phyloP scores from a whole-genome alignment of 2,329 filamentous ascomycete species.

The Trichoderma guizhouense region DNA sequence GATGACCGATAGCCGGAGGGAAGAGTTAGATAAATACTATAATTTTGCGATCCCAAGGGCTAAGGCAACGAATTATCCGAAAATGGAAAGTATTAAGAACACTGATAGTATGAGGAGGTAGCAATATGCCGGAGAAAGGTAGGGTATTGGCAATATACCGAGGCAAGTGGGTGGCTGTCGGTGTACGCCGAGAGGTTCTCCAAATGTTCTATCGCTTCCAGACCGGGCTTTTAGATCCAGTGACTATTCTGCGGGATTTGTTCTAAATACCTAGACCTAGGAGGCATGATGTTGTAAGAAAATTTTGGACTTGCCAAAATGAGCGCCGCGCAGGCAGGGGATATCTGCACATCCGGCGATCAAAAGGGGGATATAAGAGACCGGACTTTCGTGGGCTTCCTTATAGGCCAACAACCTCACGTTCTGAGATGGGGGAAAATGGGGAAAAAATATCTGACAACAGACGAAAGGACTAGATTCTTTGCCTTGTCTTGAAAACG shows the following conservation, averaged over 20 bases:
- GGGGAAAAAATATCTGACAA: no score
- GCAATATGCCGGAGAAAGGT: neutral
- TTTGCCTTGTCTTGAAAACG: neutral
- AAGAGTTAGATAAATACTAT: neutral
- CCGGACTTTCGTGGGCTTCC: neutral
- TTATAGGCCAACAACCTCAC: neutral
- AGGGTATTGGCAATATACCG: neutral
- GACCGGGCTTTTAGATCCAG: neutral
- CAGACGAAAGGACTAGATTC: no score
- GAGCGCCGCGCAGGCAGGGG: neutral
- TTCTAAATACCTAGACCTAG: neutral
- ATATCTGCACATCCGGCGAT: neutral
- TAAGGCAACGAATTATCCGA: neutral
- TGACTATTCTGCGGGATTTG: neutral
- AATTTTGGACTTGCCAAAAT: neutral
- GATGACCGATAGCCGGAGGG: neutral
- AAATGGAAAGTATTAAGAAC: neutral
- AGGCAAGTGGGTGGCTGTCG: neutral
- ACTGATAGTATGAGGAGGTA: neutral
- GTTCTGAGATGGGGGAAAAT: no score
- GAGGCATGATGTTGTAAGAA: neutral
- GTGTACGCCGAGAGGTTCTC: neutral
- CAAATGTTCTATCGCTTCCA: neutral
- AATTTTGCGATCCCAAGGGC: neutral
- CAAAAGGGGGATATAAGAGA: neutral